Percentiles rank a stretch among this genome's conserved stretches.
These are phyloP conservation scores for Fusarium sublunatum DNA, from an alignment of 2,329 filamentous ascomycete species.

Conservation along the genomic window DNA sequence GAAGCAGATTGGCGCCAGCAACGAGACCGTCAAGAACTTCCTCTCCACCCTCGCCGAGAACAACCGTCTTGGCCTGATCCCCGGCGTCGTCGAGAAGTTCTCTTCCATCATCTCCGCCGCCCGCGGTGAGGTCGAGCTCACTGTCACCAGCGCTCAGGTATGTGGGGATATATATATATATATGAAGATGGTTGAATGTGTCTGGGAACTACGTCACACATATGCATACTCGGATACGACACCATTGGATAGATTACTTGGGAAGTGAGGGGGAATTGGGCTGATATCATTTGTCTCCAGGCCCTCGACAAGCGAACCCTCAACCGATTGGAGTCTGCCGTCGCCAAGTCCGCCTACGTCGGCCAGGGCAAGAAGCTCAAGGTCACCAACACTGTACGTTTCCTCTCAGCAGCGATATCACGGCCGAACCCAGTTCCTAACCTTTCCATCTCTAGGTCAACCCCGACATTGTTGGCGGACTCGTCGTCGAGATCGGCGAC, in stretches of 20 bases:
- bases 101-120: slow-evolving; percentile 85
- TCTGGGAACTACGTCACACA: slow-evolving; percentile 26
- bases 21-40: slow-evolving; percentile 94
- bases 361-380: slow-evolving; percentile 97
- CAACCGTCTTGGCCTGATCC: slow-evolving; percentile 88
- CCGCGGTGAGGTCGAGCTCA: slow-evolving; percentile 92
- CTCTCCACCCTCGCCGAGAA: slow-evolving; percentile 90
- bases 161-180: slow-evolving; percentile 43
- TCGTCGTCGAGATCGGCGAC: slow-evolving; percentile 96
- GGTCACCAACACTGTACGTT: slow-evolving; percentile 85
- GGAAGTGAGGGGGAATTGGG: slow-evolving; percentile 10
- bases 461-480: slow-evolving; percentile 91
- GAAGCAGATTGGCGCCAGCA: slow-evolving; percentile 80
- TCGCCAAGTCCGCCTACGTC: slow-evolving; percentile 89
- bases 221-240: slow-evolving; percentile 1
- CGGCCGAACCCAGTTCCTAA: slow-evolving; percentile 17
- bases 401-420: not conserved
- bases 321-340: slow-evolving; percentile 84
- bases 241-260: slow-evolving; percentile 13
- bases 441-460: slow-evolving; percentile 72
- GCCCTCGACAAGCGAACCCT: slow-evolving; percentile 89
- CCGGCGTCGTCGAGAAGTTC: slow-evolving; percentile 89
- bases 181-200: slow-evolving; percentile 11
- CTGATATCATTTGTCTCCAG: slow-evolving; percentile 56
- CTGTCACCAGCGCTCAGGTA: slow-evolving; percentile 90